These are phyloP conservation scores for Vinca minor DNA, from an alignment of 257 asterid species.

Conservation along the genomic window DNA sequence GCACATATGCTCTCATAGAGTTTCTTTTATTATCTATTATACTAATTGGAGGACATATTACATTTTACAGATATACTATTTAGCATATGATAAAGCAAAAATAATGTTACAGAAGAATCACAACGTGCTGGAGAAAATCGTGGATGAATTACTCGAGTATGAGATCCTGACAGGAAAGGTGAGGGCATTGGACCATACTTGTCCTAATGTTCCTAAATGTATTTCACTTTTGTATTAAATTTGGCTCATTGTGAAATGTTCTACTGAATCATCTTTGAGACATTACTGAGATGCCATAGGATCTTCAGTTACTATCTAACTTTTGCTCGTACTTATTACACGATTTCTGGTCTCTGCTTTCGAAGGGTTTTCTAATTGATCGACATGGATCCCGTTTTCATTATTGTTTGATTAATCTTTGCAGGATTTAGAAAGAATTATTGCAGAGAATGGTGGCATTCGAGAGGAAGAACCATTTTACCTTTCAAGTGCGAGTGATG, in stretches of 20 bases:
- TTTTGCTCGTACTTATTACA: background rate
- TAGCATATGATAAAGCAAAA: constrained; percentile 81
- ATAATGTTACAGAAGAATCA: constrained; percentile 58
- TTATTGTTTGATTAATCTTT: constrained; percentile 13
- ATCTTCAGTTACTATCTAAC: background rate
- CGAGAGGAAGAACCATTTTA: constrained; percentile 77
- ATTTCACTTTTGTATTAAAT: background rate
- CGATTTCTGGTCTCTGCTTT: background rate
- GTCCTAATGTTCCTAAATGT: background rate
- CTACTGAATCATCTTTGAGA: constrained; percentile 2
- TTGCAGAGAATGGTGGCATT: constrained; percentile 57
- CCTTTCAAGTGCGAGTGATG: constrained; percentile 40
- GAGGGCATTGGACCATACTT: constrained; percentile 15
- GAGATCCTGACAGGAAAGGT: constrained; percentile 88
- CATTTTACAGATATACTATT: constrained; percentile 57
- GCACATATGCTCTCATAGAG: background rate
- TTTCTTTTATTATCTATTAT: background rate
- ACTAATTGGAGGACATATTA: constrained; percentile 9
- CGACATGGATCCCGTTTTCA: background rate
- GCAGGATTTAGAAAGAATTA: constrained; percentile 79
- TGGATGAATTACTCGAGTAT: constrained; percentile 67
- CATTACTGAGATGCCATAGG: too few relatives aligned
- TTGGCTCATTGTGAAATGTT: background rate
- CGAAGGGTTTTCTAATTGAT: background rate
- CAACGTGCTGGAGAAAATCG: constrained; percentile 67